phyloP scores from a whole-genome alignment of 176 grass and related monocot genomes.

The Zea luxurians region DNA sequence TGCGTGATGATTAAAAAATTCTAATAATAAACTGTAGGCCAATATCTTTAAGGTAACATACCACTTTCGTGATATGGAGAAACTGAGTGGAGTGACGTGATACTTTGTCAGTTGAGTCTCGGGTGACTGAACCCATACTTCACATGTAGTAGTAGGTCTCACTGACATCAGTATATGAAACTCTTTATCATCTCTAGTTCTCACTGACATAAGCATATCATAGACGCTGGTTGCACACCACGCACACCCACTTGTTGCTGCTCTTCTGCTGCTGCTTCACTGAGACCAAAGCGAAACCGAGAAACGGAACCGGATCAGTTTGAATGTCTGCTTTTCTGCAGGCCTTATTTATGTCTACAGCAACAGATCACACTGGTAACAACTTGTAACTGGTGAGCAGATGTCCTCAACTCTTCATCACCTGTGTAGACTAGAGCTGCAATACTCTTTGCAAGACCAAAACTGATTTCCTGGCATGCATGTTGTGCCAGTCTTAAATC shows the following conservation, averaged over 20 bases:
- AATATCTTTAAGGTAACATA: background rate
- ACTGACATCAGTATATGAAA: background rate
- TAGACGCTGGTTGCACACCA: slow-evolving; percentile 66
- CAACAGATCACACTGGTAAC: background rate
- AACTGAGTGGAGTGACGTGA: background rate
- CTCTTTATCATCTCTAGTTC: background rate
- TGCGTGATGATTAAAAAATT: background rate
- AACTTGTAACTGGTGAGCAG: background rate
- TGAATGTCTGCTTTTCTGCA: slow-evolving; percentile 20
- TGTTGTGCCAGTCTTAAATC: slow-evolving; percentile 1
- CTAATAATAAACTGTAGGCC: background rate
- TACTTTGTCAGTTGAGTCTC: background rate
- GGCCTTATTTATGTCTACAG: background rate
- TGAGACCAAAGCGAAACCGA: slow-evolving; percentile 22
- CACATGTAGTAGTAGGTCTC: background rate
- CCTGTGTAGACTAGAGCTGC: background rate
- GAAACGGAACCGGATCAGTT: slow-evolving; percentile 10
- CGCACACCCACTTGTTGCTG: slow-evolving; percentile 81
- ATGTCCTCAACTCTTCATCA: background rate
- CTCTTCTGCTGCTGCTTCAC: slow-evolving; percentile 92
- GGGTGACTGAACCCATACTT: slow-evolving; percentile 4
- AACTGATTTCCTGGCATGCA: background rate
- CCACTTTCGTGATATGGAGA: background rate
- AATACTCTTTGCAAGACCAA: background rate
- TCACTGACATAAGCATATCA: background rate